Percentiles rank a stretch among this genome's conserved stretches.
Evolutionary conservation across 164 flowering plant species (phyloP).

Genomic region (Liriodendron chinense): DNA sequence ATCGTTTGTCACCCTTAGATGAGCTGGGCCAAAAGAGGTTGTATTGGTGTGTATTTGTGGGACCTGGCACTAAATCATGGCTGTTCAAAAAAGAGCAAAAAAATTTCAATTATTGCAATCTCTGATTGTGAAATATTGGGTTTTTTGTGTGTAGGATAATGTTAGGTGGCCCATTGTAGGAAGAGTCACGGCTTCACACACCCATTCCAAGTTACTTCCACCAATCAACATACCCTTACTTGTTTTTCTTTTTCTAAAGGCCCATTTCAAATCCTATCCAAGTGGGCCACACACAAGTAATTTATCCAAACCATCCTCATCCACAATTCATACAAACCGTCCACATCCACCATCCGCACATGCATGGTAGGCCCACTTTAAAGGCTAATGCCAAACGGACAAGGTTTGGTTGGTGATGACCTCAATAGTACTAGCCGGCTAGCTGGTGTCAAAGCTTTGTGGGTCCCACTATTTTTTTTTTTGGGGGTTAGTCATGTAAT

Average conservation of each 20-base stretch:
- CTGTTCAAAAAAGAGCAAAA: background rate
- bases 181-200: constrained; percentile 56
- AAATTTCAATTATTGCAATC: constrained; percentile 2
- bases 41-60: background rate
- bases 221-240: background rate
- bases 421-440: too few species aligned
- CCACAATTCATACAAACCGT: too few species aligned
- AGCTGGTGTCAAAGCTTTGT: too few species aligned
- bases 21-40: background rate
- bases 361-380: too few species aligned
- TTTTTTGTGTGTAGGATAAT: constrained; percentile 1
- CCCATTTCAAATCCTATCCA: background rate
- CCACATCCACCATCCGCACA: too few species aligned
- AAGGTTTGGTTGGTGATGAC: too few species aligned
- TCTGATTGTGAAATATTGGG: constrained; percentile 22
- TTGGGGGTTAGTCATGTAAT: too few species aligned
- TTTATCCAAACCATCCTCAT: too few species aligned
- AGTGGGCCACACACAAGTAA: too few species aligned
- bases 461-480: too few species aligned
- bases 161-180: constrained; percentile 35
- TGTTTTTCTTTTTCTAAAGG: background rate
- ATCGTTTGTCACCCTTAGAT: background rate
- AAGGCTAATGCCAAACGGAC: too few species aligned
- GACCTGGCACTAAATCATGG: background rate
- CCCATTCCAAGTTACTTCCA: constrained; percentile 10